Evolutionary conservation across 352 stramenopile species (phyloP), one percentile per base, ranked within the genome.

Genomic region (Pythium sukuiense): DNA sequence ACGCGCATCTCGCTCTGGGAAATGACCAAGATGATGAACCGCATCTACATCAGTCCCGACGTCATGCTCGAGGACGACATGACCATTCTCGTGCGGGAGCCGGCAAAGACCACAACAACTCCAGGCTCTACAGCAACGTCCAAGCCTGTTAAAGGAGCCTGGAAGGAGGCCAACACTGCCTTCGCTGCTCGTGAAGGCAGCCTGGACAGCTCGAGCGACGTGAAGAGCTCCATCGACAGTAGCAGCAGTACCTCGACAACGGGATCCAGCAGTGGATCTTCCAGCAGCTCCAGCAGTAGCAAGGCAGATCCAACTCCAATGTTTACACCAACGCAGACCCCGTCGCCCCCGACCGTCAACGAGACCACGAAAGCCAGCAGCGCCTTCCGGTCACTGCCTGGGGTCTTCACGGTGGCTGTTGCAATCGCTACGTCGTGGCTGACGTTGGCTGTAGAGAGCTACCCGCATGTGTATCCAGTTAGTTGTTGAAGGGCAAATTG

Each of bases 21-120:
- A 29, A 69, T 74, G 64, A 74, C 64, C 9, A 68, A 68, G 29
- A 74, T 74, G 69, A 69, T 74, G 63, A 74, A 74, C 48, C 58
- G 55, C 45, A 69, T 74, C 45, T 68, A 74, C 48, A 61, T 72
- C 5, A 62, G 49, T 13, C 63, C 69, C 4, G 54, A 60, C 32
- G 55, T 74, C 29, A 54, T 32, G 33, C 67, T 74, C 63, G 18
- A 53, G 5, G 63, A 53, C 20, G 39, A 72, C 59, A 74, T 74
- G 69, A 74, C 63, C 13, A 74, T 74, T 55, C 26, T 57, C 20
- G 64, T 72, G 35, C 55, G 48, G 2, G 48, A 63, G 27, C 32
- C 24, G 0, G 43, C 29, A 7, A 35, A 14, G 45, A 5, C 43
- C 20, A 59, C 48, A n/a, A 45, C 26, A 8, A 33, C 14, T 6